Conservation (phyloP, 2,329 filamentous ascomycete genomes). For the Xylaria sp. region DNA sequence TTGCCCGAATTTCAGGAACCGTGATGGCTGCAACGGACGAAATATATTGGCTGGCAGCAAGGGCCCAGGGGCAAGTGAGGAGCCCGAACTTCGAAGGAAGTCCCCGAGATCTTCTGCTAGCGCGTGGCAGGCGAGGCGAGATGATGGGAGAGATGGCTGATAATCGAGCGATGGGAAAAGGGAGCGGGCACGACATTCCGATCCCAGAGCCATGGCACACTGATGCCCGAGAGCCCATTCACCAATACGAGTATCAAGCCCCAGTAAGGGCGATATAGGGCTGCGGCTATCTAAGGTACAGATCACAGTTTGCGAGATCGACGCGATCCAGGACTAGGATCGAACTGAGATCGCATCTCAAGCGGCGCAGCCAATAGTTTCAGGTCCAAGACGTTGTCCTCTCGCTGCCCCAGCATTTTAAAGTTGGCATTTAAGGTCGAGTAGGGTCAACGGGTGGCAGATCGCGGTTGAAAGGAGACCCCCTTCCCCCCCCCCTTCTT, state of each 20-base stretch:
- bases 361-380: conserved; percentile 4
- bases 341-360: too few species aligned
- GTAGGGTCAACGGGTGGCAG: too few species aligned
- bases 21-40: not conserved
- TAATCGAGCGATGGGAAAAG: not conserved
- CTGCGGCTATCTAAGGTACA: not conserved
- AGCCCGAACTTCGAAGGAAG: not conserved
- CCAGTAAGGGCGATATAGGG: not conserved
- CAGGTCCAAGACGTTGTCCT: not conserved
- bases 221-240: not conserved
- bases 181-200: conserved; percentile 14
- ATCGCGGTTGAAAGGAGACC: too few species aligned
- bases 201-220: not conserved
- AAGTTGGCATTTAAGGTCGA: too few species aligned
- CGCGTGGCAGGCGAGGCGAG: not conserved
- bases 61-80: not conserved
- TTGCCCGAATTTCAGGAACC: conserved; percentile 7
- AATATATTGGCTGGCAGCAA: conserved; percentile 1
- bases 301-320: not conserved
- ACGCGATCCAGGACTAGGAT: not conserved
- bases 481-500: too few species aligned
- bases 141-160: not conserved
- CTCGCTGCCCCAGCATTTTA: too few species aligned
- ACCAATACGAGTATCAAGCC: not conserved
- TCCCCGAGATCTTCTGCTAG: not conserved